Evolutionary conservation across 2,329 filamentous ascomycete species (phyloP).

Genomic region (Aspergillus pseudoviridinutans): DNA sequence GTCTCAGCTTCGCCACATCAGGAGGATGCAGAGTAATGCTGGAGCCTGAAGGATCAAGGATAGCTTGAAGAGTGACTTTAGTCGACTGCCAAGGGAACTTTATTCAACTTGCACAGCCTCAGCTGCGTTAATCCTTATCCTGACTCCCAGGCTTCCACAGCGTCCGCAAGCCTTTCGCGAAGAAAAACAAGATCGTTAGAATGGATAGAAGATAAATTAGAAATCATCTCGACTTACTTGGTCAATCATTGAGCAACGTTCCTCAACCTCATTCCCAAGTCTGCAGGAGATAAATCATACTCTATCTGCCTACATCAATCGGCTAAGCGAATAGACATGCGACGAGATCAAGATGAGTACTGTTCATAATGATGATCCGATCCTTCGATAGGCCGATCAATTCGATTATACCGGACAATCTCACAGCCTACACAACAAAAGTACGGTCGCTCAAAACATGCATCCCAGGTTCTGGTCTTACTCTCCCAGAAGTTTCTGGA

Average conservation of each 20-base stretch:
- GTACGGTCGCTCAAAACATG: constrained; percentile 2
- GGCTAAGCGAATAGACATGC: too few species aligned
- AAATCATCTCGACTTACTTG: background rate
- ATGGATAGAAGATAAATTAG: background rate
- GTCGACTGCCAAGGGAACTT: background rate
- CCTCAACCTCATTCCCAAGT: background rate
- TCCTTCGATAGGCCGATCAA: background rate
- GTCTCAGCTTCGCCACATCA: background rate
- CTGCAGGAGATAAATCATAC: background rate
- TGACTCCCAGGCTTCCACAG: background rate
- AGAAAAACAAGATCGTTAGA: too few species aligned
- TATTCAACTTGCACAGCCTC: background rate
- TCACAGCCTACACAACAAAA: background rate
- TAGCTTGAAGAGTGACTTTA: background rate
- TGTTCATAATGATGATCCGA: background rate
- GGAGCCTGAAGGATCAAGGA: background rate
- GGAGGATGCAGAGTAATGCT: background rate
- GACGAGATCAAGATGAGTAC: background rate
- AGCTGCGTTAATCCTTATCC: background rate
- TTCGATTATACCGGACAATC: background rate
- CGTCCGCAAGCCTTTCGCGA: background rate
- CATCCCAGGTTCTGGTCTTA: constrained; percentile 1
- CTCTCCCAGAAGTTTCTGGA: constrained; percentile 3
- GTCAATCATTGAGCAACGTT: too few species aligned
- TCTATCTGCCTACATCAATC: background rate